Evolutionary conservation across 805 yeast species (phyloP).

Genomic region (Candida oleophila): DNA sequence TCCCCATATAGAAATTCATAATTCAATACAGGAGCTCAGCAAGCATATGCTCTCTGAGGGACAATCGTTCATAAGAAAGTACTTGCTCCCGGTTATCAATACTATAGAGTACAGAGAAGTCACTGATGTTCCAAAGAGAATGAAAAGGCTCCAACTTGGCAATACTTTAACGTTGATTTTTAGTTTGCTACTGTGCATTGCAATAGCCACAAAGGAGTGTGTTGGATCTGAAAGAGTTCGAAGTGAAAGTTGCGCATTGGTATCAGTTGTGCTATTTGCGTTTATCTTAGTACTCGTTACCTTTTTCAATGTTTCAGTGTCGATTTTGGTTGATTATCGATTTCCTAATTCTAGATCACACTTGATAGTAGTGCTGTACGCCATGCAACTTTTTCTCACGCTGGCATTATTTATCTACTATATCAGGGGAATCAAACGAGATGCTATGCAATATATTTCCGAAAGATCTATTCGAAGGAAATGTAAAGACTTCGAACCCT

Average conservation of each 20-base stretch:
- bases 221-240: neutral
- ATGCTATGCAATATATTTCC: neutral
- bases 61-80: slow-evolving; percentile 1
- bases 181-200: neutral
- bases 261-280: neutral
- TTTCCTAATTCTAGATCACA: neutral
- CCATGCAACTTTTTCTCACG: neutral
- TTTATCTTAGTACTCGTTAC: neutral
- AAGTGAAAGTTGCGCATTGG: neutral
- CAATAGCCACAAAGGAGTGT: neutral
- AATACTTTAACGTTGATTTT: neutral
- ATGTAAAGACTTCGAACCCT: neutral
- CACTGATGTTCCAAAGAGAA: neutral
- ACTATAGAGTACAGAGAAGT: neutral
- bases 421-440: neutral
- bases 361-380: neutral
- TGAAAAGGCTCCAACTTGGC: neutral
- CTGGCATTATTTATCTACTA: neutral
- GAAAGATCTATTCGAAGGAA: neutral
- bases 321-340: neutral
- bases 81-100: neutral
- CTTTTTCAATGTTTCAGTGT: neutral
- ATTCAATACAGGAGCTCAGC: neutral
- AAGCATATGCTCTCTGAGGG: neutral
- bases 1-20: neutral